A percentile compares a stretch with the other conserved stretches of the same genome.
Evolutionary conservation across 2,329 filamentous ascomycete species (phyloP).

Genomic region (Mariannaea sp.): DNA sequence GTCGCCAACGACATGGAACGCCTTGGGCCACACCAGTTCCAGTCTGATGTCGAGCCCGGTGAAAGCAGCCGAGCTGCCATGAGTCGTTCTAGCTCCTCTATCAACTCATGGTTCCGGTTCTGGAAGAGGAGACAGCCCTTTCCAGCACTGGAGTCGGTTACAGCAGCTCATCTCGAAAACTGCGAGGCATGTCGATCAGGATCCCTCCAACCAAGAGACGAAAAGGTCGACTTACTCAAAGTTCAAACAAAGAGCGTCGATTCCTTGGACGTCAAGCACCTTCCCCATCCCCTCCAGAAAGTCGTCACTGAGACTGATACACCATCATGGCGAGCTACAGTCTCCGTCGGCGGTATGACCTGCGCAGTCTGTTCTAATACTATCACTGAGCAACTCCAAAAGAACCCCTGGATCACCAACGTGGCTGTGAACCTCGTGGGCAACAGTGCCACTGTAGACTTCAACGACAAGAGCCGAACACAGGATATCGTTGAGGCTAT

Average conservation of each 20-base stretch:
- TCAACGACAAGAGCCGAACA: conserved; percentile 43
- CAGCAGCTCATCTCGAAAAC: conserved; percentile 44
- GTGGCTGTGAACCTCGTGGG: conserved; percentile 67
- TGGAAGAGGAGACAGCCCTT: conserved; percentile 38
- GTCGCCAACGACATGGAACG: conserved; percentile 39
- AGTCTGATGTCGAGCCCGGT: conserved; percentile 29
- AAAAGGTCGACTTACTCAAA: conserved; percentile 17
- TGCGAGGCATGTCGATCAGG: conserved; percentile 44
- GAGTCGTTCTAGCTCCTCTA: conserved; percentile 26
- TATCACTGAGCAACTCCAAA: conserved; percentile 63
- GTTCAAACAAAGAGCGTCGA: conserved; percentile 18
- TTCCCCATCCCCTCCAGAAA: conserved; percentile 29
- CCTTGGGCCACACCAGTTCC: conserved; percentile 28
- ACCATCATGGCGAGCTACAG: conserved; percentile 52
- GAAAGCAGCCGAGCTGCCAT: conserved; percentile 30
- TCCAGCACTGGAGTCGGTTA: conserved; percentile 30
- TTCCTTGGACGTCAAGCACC: conserved; percentile 5
- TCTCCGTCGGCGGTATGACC: conserved; percentile 75
- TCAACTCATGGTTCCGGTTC: conserved; percentile 41
- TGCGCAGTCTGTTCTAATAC: conserved; percentile 70
- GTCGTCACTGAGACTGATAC: conserved; percentile 25
- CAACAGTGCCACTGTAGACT: conserved; percentile 68
- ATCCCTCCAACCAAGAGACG: conserved; percentile 8
- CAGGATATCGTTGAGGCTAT: conserved; percentile 53
- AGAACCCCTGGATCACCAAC: conserved; percentile 60